These are phyloP conservation scores for Thelonectria blattea DNA, from an alignment of 2,329 filamentous ascomycete species.

Conservation along the genomic window DNA sequence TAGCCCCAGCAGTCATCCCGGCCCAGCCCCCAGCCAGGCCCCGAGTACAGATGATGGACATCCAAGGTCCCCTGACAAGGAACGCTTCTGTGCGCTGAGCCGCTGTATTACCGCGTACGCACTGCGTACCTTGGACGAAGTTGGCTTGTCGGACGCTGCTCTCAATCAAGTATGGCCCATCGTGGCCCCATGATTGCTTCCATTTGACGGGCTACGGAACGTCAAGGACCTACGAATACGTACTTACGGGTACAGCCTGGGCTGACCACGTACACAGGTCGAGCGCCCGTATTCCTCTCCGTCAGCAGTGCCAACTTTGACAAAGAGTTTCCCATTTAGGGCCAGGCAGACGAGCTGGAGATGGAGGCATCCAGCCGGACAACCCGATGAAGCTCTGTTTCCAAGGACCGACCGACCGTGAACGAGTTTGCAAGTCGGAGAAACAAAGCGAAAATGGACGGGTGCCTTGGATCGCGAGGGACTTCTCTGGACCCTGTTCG, in stretches of 20 bases:
- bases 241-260: conserved; percentile 2
- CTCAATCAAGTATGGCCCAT: conserved; percentile 13
- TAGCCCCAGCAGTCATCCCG: conserved; percentile 16
- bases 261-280: conserved; percentile 1
- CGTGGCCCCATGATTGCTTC: conserved; percentile 19
- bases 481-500: conserved; percentile 1
- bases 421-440: conserved; percentile 7
- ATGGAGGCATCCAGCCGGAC: neutral
- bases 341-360: conserved; percentile 4
- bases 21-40: conserved; percentile 7
- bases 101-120: conserved; percentile 10
- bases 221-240: neutral
- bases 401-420: neutral
- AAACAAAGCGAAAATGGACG: neutral
- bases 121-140: conserved; percentile 1
- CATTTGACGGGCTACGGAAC: neutral
- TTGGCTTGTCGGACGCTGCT: conserved; percentile 3
- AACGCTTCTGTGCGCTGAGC: conserved; percentile 3
- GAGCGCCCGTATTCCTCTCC: conserved; percentile 4
- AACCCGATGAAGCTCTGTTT: neutral
- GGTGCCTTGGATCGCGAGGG: neutral
- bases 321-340: neutral
- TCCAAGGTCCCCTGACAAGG: conserved; percentile 5
- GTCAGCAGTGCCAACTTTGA: neutral
- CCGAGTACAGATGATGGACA: conserved; percentile 3